These are phyloP conservation scores for Phytophthora syringae DNA, from an alignment of 352 stramenopile species.

Conservation along the genomic window DNA sequence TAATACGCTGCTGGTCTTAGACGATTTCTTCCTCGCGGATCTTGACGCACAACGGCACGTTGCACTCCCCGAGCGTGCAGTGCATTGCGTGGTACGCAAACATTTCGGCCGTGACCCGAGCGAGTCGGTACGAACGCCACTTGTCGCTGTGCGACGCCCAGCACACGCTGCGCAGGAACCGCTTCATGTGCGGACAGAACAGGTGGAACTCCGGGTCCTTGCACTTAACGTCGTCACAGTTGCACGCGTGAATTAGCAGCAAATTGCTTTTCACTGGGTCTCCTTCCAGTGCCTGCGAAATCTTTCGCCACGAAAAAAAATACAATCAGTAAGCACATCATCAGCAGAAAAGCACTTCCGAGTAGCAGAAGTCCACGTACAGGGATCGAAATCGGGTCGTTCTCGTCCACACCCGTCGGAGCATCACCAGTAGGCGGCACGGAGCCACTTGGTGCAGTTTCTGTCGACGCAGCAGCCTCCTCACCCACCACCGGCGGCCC, in stretches of 20 bases:
- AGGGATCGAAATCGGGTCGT: conserved; percentile 27
- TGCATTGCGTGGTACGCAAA: conserved; percentile 64
- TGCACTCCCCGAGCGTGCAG: conserved; percentile 43
- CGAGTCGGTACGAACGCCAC: conserved; percentile 57
- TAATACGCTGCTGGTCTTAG: conserved; percentile 19
- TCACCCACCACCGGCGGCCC: not conserved
- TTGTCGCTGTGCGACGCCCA: conserved; percentile 70
- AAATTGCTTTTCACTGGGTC: conserved; percentile 55
- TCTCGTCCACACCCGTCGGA: conserved; percentile 2
- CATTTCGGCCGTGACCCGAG: conserved; percentile 52
- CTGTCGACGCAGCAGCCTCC: too few species aligned
- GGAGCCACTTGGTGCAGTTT: not conserved
- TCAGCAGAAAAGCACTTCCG: too few species aligned
- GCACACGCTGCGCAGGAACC: conserved; percentile 67
- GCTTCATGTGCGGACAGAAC: conserved; percentile 71
- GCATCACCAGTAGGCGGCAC: not conserved
- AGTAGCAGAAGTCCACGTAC: conserved; percentile 1
- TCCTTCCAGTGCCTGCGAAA: conserved; percentile 47
- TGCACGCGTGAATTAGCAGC: conserved; percentile 65
- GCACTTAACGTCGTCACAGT: conserved; percentile 57
- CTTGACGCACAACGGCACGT: conserved; percentile 50
- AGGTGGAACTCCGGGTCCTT: conserved; percentile 41
- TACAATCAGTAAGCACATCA: not conserved
- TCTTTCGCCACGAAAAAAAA: conserved; percentile 30
- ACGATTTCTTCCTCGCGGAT: conserved; percentile 58